Evolutionary conservation across 257 asterid genomes (phyloP), one percentile per base, ranked within the genome.

Genomic region (Capsicum rhomboideum): DNA sequence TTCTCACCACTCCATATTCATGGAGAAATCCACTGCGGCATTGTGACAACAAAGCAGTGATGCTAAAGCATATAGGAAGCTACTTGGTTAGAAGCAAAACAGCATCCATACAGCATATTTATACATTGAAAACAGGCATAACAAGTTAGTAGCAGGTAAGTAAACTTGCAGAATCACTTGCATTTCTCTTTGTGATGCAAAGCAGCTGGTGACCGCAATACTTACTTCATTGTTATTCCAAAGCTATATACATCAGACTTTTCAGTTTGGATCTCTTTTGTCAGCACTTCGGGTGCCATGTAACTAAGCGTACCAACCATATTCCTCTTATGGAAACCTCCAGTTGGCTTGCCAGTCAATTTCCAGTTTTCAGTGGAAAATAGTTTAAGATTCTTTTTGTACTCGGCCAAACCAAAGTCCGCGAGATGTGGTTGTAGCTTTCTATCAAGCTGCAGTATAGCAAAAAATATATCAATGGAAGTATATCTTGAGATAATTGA

Each of bases 271-370:
- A 89, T 85, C 90, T 92, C 94, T 91, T 94, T 96, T 85, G 84
- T 91, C 90, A 94, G 91, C 84, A 96, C 94, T 88, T 96, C 99
- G 42, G 99, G 99, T 63, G 99, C 97, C 99, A 96, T 96, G 93
- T 96, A 96, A 89, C 94, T 92, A 84, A 96, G 90, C 0, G 99
- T 96, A 84, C 99, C 99, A 40, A 94, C 99, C 99, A 96, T 94
- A 89, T 94, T 93, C 79, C 86, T 93, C 83, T 94, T 96, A 83
- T 96, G 98, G 90, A 96, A 96, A 86, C 99, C 99, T 85, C 99
- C 99, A 50, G 98, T 94, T 74, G 98, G 99, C 89, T 96, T 94
- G 81, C 98, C 99, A 67, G 93, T 90, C 84, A 98, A 90, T 89
- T 89, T 92, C 98, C 98, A 96, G 83, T 89, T 93, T 84, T 71